A percentile compares a stretch with the other conserved stretches of the same genome.
Conservation (phyloP, 148 eudicot species). For the Salicornia ramosissima region DNA sequence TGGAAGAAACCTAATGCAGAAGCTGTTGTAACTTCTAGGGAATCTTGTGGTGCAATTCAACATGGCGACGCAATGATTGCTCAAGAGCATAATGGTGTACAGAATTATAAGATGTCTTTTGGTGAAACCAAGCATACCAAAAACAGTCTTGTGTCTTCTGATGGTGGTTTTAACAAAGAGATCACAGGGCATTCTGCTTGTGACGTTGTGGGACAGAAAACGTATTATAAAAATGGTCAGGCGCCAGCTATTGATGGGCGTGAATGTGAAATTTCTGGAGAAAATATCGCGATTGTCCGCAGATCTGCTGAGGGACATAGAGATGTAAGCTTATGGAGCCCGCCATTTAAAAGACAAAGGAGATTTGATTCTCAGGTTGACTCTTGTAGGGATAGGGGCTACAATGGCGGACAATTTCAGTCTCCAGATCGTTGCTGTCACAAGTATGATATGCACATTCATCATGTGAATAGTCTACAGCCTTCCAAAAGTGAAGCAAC, state of each 20-base stretch:
- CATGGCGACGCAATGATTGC: conserved; percentile 10
- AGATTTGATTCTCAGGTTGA: conserved; percentile 15
- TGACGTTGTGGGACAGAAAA: not conserved
- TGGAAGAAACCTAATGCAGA: conserved; percentile 16
- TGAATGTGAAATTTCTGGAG: not conserved
- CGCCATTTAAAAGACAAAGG: conserved; percentile 22
- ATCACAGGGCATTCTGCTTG: not conserved
- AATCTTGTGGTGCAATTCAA: conserved; percentile 6
- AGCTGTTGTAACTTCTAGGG: conserved; percentile 2
- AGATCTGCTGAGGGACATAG: conserved; percentile 3
- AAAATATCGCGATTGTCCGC: not conserved
- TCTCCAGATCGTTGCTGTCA: conserved; percentile 15
- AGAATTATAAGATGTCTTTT: not conserved
- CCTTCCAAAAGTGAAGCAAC: conserved; percentile 8
- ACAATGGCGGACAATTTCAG: conserved; percentile 15
- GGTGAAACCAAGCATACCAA: not conserved
- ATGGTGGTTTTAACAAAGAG: not conserved
- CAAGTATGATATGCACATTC: not conserved
- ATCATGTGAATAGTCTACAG: conserved; percentile 3
- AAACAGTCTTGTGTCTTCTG: not conserved
- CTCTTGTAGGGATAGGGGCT: conserved; percentile 9
- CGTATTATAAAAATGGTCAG: conserved; percentile 5
- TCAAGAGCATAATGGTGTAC: conserved; percentile 8
- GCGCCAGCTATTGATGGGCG: not conserved
- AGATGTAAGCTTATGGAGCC: conserved; percentile 19